These are phyloP conservation scores for Zygnema cylindricum DNA, from an alignment of 139 green algal species.

Conservation along the genomic window DNA sequence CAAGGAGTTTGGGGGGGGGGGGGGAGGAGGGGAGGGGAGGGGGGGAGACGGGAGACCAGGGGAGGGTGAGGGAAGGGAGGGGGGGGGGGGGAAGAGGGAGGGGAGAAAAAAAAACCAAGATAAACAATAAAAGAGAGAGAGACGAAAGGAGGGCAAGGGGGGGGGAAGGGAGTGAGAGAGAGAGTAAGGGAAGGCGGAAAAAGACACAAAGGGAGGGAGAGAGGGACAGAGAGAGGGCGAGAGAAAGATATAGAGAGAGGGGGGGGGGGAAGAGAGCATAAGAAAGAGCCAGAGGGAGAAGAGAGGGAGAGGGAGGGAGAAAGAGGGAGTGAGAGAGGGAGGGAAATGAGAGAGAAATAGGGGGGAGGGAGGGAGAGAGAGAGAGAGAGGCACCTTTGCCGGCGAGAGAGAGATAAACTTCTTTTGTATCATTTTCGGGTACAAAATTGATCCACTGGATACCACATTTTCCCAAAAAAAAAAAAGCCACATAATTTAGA, in stretches of 20 bases:
- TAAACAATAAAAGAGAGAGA: neutral
- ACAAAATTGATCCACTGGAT: neutral
- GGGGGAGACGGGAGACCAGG: no score
- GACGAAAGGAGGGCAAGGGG: neutral
- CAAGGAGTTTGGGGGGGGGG: no score
- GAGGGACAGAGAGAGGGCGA: no score
- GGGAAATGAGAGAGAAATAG: neutral
- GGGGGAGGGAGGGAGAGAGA: neutral
- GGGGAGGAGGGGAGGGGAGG: no score
- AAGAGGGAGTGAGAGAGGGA: neutral
- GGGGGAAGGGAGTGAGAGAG: neutral
- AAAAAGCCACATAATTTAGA: no score
- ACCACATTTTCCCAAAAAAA: no score
- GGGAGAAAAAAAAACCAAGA: neutral
- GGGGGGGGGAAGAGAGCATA: neutral
- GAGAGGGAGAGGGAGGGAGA: neutral
- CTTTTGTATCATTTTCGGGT: constrained; percentile 62
- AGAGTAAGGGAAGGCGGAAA: neutral
- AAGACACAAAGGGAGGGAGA: no score
- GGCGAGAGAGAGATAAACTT: constrained; percentile 60
- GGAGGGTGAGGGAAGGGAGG: no score
- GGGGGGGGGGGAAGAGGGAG: neutral
- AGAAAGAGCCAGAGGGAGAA: neutral
- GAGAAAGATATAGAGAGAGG: neutral
- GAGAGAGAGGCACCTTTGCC: constrained; percentile 34